Conservation (phyloP, 371 early-diverging fungal species). For the Syncephalastrum racemosum region DNA sequence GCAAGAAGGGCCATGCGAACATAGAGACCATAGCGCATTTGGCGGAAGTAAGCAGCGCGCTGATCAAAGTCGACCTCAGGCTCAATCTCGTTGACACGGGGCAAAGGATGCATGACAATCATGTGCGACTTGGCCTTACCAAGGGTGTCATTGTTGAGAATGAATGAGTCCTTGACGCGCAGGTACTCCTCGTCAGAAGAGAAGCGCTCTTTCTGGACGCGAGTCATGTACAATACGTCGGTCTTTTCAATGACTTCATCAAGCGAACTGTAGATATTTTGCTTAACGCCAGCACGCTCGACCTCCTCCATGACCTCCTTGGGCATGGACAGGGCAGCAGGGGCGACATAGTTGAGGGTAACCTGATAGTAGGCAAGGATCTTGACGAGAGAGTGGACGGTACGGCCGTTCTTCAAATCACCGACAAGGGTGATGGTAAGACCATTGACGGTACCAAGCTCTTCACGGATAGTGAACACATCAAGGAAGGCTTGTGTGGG, state of each 20-base stretch:
- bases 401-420: conserved; percentile 96
- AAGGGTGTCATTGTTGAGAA: conserved; percentile 85
- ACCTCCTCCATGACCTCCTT: conserved; percentile 80
- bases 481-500: conserved; percentile 98
- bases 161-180: conserved; percentile 72
- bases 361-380: conserved; percentile 90
- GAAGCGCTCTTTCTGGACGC: conserved; percentile 97
- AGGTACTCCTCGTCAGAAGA: conserved; percentile 76
- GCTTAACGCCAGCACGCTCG: conserved; percentile 62
- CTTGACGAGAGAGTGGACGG: conserved; percentile 93
- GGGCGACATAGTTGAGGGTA: conserved; percentile 91
- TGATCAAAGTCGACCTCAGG: conserved; percentile 96
- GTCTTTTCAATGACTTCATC: conserved; percentile 80
- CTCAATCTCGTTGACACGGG: conserved; percentile 93
- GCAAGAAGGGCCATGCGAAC: conserved; percentile 97
- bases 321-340: conserved; percentile 84
- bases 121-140: conserved; percentile 89
- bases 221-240: conserved; percentile 97
- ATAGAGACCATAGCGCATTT: conserved; percentile 96
- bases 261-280: conserved; percentile 71
- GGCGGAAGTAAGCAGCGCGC: conserved; percentile 96
- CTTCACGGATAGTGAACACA: conserved; percentile 91
- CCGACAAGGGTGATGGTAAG: conserved; percentile 94
- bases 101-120: conserved; percentile 98
- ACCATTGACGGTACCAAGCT: conserved; percentile 95